Percentiles rank a stretch among this genome's conserved stretches.
Evolutionary conservation across 306 rosid species (phyloP).

Genomic region (Psophocarpus tetragonolobus): DNA sequence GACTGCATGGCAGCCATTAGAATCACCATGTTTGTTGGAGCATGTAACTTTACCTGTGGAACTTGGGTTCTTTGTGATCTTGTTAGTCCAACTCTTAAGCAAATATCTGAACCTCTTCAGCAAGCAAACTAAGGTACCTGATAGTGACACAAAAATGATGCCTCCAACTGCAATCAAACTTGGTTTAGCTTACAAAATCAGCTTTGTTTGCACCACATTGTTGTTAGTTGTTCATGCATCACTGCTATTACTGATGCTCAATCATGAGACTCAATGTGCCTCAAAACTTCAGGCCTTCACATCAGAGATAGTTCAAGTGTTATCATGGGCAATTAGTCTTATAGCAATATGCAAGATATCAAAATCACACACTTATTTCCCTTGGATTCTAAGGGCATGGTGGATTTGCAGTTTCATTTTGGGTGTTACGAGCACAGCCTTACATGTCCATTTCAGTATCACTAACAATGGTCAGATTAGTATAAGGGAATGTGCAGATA

Average conservation of each 20-base stretch:
- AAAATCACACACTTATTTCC: conserved; percentile 47
- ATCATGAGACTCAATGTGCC: conserved; percentile 58
- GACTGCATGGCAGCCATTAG: conserved; percentile 54
- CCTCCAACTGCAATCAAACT: conserved; percentile 29
- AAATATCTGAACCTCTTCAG: conserved; percentile 23
- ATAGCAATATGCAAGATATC: conserved; percentile 42
- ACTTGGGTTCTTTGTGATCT: conserved; percentile 46
- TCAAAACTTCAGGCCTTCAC: conserved; percentile 39
- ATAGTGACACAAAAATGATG: conserved; percentile 32
- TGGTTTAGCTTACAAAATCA: conserved; percentile 51
- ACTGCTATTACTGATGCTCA: conserved; percentile 41
- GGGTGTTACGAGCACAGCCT: conserved; percentile 39
- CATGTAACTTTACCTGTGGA: conserved; percentile 57
- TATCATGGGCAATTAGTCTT: conserved; percentile 57
- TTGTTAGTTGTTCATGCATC: conserved; percentile 49
- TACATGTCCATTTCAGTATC: conserved; percentile 47
- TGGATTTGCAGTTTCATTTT: conserved; percentile 70
- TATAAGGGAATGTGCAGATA: conserved; percentile 54
- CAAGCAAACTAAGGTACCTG: conserved; percentile 41
- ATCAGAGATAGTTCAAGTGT: conserved; percentile 60
- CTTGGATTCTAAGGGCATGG: conserved; percentile 84
- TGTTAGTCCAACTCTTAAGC: conserved; percentile 40
- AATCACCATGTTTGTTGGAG: conserved; percentile 77
- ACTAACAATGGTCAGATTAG: conserved; percentile 37
- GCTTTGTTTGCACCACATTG: conserved; percentile 53